Conservation (phyloP, 2,329 filamentous ascomycete genomes). For the Periglandula ipomoeae region DNA sequence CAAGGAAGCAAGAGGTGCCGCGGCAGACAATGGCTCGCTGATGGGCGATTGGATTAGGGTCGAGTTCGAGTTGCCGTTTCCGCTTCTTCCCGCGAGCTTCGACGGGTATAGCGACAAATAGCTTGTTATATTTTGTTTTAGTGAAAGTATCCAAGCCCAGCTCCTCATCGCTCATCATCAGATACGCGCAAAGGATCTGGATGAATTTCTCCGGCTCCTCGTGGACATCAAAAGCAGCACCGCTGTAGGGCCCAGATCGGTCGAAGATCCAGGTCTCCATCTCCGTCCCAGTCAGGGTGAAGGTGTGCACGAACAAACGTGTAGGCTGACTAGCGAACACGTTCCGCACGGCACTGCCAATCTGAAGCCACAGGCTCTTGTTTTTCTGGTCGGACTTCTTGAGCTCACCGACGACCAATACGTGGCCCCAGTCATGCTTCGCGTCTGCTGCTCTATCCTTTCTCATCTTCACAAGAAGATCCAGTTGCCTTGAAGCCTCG, state of each 20-base stretch:
- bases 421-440: neutral
- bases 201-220: neutral
- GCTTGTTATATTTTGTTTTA: neutral
- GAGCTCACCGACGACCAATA: neutral
- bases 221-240: conserved; percentile 4
- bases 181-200: conserved; percentile 2
- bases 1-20: neutral
- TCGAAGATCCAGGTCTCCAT: conserved; percentile 6
- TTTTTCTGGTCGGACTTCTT: conserved; percentile 1
- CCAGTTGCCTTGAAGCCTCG: neutral
- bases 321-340: conserved; percentile 1
- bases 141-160: conserved; percentile 8
- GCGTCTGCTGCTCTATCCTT: neutral
- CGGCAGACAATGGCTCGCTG: conserved; percentile 1
- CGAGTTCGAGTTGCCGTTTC: neutral
- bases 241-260: conserved; percentile 6
- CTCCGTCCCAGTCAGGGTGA: neutral
- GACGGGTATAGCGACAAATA: neutral
- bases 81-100: neutral
- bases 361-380: conserved; percentile 2
- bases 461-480: neutral
- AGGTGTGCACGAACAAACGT: neutral
- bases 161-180: conserved; percentile 7
- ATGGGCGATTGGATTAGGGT: neutral
- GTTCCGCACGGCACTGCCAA: conserved; percentile 3